Base-by-base conservation (phyloP, 2,329 filamentous ascomycete genomes). In the Xylariaceae sp. region DNA sequence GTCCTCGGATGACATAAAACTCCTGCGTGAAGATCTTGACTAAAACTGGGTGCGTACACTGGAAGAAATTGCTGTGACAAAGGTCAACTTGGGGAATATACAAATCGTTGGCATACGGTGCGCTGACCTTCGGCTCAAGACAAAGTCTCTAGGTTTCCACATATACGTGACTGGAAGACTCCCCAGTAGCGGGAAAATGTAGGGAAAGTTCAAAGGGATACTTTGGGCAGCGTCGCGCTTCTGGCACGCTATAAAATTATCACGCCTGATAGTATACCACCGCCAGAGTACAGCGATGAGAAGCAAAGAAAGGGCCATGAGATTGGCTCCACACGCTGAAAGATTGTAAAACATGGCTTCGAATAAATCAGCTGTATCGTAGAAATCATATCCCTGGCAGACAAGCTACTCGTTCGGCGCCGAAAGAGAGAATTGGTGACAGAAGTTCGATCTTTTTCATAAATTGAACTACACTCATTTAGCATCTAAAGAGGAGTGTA, bases 21-120 rank as follows among this genome's bases (percentile, higher is more conserved):
- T 64, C 64, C 16, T 62, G 53, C 8, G 45, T 60, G 24, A 66
- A 58, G 13, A 65, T 64, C 48, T 57, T 65, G 37, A 65, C 60
- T 1, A 37, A 55, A 30, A 57, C 53, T 30, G 63, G 64, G 2
- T 61, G 55, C 6, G 27, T 7, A 26, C 53, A 59, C 39, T 64
- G 62, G 48, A 67, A 64, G 52, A 66, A 63, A n/a, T 63, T 62
- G 20, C 63, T 66, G 20, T 27, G 6, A 29, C 15, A 42, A 40
- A n/a, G n/a, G n/a, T n/a, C n/a, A n/a, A n/a, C n/a, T n/a, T n/a
- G n/a, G n/a, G n/a, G n/a, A n/a, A n/a, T n/a, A n/a, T n/a, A n/a
- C n/a, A n/a, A n/a, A n/a, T n/a, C 33, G 10, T 6, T 30, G 9
- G 6, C 13, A 49, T 24, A 43, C 26, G 33, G 30, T 21, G 13